A percentile compares a stretch with the other conserved stretches of the same genome.
phyloP scores from a whole-genome alignment of 2,329 filamentous ascomycete species.

The Akanthomyces muscarius region DNA sequence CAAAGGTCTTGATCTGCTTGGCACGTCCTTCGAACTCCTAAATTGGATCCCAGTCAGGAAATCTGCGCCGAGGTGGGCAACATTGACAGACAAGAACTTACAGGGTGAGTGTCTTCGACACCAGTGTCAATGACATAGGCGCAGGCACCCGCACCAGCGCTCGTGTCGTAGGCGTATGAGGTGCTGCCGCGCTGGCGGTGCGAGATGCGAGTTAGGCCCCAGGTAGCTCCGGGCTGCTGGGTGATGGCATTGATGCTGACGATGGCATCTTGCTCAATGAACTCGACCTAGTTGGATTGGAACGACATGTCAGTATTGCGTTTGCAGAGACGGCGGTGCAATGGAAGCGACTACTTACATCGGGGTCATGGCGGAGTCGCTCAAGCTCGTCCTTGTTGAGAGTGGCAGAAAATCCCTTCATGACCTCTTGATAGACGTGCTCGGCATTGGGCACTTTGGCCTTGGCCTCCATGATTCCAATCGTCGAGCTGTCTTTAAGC shows the following conservation, averaged over 20 bases:
- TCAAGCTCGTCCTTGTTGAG: constrained; percentile 22
- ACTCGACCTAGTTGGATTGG: constrained; percentile 27
- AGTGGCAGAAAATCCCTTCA: constrained; percentile 24
- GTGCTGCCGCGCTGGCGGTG: constrained; percentile 24
- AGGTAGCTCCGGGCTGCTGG: constrained; percentile 34
- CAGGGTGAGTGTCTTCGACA: constrained; percentile 32
- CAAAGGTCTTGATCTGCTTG: constrained; percentile 23
- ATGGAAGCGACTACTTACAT: constrained; percentile 13
- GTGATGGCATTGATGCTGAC: constrained; percentile 26
- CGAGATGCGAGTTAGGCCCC: constrained; percentile 35
- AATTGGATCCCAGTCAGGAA: background rate
- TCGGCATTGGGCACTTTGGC: constrained; percentile 22
- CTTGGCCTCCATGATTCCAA: constrained; percentile 14
- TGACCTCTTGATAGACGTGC: constrained; percentile 22
- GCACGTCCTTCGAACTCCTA: constrained; percentile 26
- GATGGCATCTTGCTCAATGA: constrained; percentile 35
- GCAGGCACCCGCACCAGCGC: constrained; percentile 34
- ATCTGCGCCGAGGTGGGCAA: background rate
- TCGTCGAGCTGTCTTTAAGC: constrained; percentile 20
- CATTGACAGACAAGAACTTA: constrained; percentile 22
- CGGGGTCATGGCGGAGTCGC: constrained; percentile 22
- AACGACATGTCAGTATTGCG: background rate
- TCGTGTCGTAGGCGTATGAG: constrained; percentile 32
- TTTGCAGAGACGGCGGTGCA: background rate
- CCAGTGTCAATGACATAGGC: constrained; percentile 43